Percentiles rank a stretch among this genome's conserved stretches.
Conservation (phyloP, 345 rosid genomes). For the Hibiscus trionum region DNA sequence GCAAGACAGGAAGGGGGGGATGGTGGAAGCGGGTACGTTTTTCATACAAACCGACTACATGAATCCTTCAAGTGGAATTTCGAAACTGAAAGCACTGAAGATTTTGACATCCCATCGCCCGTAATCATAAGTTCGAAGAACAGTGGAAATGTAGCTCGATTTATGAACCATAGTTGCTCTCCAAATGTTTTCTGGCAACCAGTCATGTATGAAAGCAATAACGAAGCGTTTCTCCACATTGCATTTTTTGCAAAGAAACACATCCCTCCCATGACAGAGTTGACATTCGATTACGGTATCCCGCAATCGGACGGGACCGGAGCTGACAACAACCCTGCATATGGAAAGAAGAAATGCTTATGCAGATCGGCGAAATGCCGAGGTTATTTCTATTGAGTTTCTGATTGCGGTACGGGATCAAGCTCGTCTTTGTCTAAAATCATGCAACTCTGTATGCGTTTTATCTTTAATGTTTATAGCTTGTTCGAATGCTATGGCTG, state of each 20-base stretch:
- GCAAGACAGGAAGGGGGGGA: constrained; percentile 17
- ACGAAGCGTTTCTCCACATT: constrained; percentile 38
- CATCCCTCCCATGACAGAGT: constrained; percentile 84
- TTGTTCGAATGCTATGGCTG: background rate
- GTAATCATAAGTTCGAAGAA: constrained; percentile 63
- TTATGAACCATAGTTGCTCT: constrained; percentile 89
- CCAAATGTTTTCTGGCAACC: constrained; percentile 95
- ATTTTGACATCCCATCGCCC: constrained; percentile 42
- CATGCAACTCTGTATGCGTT: background rate
- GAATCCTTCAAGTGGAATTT: constrained; percentile 49
- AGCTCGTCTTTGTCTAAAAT: background rate
- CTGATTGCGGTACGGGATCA: background rate
- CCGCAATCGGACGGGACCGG: constrained; percentile 22
- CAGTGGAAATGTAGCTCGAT: constrained; percentile 74
- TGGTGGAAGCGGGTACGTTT: constrained; percentile 41
- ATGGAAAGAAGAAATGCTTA: constrained; percentile 48
- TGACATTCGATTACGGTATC: constrained; percentile 77
- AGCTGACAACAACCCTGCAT: constrained; percentile 4
- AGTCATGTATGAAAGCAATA: constrained; percentile 32
- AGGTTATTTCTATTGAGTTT: constrained; percentile 49
- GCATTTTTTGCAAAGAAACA: constrained; percentile 63
- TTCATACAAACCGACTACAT: constrained; percentile 49
- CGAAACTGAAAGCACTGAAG: constrained; percentile 38
- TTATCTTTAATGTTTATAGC: background rate
- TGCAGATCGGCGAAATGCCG: constrained; percentile 60